Evolutionary conservation across 345 rosid species (phyloP).

Genomic region (Populus euphratica): DNA sequence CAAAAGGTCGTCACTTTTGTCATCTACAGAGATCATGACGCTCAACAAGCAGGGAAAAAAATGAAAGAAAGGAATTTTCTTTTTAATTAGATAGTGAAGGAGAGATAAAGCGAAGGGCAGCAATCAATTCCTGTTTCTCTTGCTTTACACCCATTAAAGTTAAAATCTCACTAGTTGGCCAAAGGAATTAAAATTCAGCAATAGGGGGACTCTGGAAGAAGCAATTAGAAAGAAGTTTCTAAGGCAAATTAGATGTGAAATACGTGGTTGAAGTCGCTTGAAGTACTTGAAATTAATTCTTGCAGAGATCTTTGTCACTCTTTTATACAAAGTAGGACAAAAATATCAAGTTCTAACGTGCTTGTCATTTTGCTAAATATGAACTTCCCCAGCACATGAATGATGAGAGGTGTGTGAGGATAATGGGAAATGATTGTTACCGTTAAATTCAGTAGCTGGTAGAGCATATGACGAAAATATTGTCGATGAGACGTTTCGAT

Average conservation of each 20-base stretch:
- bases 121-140: neutral
- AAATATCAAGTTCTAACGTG: neutral
- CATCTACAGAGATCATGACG: neutral
- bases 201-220: neutral
- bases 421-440: neutral
- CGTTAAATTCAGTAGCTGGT: neutral
- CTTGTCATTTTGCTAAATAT: constrained; percentile 10
- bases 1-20: neutral
- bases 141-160: neutral
- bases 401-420: neutral
- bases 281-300: neutral
- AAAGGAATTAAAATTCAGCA: neutral
- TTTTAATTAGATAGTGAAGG: neutral
- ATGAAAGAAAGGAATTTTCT: neutral
- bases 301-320: neutral
- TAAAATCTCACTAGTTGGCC: neutral
- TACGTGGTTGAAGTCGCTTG: neutral
- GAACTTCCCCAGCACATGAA: constrained; percentile 17
- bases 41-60: neutral
- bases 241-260: neutral
- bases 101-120: neutral
- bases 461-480: neutral
- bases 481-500: neutral
- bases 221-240: neutral
- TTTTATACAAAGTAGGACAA: neutral